Conservation (phyloP, 1,284 basidiomycete species). For the Leccinum proximum region DNA sequence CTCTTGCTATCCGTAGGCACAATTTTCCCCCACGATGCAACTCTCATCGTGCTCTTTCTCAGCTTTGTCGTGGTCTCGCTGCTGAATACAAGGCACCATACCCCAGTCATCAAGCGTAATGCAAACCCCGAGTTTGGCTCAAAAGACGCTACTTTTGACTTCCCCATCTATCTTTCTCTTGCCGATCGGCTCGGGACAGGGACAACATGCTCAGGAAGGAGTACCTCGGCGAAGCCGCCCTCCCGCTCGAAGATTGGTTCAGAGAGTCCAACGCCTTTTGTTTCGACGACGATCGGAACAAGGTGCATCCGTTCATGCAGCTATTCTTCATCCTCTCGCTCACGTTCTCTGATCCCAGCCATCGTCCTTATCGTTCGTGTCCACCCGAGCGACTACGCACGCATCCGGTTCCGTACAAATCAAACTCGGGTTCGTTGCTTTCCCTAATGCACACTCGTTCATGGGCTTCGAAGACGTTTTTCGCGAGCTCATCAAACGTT, state of each 20-base stretch:
- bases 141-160: conserved; percentile 84
- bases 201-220: conserved; percentile 82
- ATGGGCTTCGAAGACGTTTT: conserved; percentile 58
- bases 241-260: conserved; percentile 85
- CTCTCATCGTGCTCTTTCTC: conserved; percentile 5
- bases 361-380: conserved; percentile 54
- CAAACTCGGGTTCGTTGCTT: conserved; percentile 74
- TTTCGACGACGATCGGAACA: conserved; percentile 59
- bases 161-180: conserved; percentile 76
- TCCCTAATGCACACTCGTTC: conserved; percentile 37
- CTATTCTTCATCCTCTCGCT: conserved; percentile 4
- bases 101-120: conserved; percentile 78
- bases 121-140: conserved; percentile 73
- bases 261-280: conserved; percentile 43
- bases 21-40: not conserved
- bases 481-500: conserved; percentile 60
- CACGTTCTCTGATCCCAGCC: conserved; percentile 36
- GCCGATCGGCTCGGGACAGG: conserved; percentile 83
- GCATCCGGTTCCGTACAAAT: conserved; percentile 65
- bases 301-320: conserved; percentile 37
- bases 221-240: conserved; percentile 86
- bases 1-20: conserved; percentile 49
- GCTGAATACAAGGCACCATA: conserved; percentile 64
- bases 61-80: conserved; percentile 59
- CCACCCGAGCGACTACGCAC: conserved; percentile 58